Evolutionary conservation across 2,329 filamentous ascomycete species (phyloP), one percentile per base, ranked within the genome.

Genomic region (Uncinocarpus reesii): DNA sequence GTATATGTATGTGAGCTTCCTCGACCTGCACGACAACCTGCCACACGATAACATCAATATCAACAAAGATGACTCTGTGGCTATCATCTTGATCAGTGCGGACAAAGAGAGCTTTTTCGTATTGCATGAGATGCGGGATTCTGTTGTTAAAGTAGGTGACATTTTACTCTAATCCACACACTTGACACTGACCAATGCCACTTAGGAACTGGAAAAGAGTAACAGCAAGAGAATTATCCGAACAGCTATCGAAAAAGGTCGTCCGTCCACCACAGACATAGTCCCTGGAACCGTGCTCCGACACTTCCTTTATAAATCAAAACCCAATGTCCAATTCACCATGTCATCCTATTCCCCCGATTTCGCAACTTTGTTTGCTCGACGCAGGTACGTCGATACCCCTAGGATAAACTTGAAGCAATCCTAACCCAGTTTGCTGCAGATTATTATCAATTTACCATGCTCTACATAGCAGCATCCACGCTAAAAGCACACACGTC

Each of bases 1-100:
- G 1, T 95, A 98, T 71, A 96, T 98, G 88, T 98, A 96, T 61
- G 92, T 98, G 62, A 95, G 86, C 71, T 98, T 96, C 64, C 78
- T 98, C 53, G 81, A 86, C 56, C 73, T 78, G 31, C 71, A 74
- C 36, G 45, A 48, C 13, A 71, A 69, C n/a, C 60, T 66, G 26
- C 70, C 66, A 47, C 65, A 65, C 23, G 63, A 67, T 47, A 57
- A 62, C 47, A 61, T 70, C 52, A 62, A 70, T 29, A 65, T 63
- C 16, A 65, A 60, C 57, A 58, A 70, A 42, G 81, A 87, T 43
- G 83, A 92, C 55, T 76, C 79, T 21, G 81, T 94, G n/a, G 92
- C 90, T 20, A 82, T 96, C 51, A 79, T 98, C 28, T 77, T 98
- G 51, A 93, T 98, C 61, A 95, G 87, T 62, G 77, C 90, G 0